A percentile compares a stretch with the other conserved stretches of the same genome.
phyloP scores from a whole-genome alignment of 345 rosid species.

The Excoecaria cochinchinensis region DNA sequence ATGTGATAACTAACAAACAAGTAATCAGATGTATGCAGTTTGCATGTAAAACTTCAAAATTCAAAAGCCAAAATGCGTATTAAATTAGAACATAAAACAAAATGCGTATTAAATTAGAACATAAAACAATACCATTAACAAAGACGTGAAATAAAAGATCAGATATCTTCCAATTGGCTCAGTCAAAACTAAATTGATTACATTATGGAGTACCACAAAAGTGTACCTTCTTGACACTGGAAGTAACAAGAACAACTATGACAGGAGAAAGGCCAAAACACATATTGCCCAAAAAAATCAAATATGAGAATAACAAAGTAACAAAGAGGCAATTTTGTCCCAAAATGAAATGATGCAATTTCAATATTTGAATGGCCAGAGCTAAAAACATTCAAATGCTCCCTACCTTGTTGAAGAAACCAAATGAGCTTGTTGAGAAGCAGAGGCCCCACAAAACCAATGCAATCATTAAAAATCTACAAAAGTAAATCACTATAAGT shows the following conservation, averaged over 20 bases:
- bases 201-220: neutral
- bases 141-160: neutral
- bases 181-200: neutral
- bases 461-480: slow-evolving; percentile 76
- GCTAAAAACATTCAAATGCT: slow-evolving; percentile 9
- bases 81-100: neutral
- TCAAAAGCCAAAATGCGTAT: neutral
- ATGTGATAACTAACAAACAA: neutral
- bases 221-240: neutral
- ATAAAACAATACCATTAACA: neutral
- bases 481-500: slow-evolving; percentile 13
- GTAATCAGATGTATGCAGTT: neutral
- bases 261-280: neutral
- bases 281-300: neutral
- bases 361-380: slow-evolving; percentile 3
- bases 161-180: too few relatives aligned
- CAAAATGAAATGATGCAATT: slow-evolving; percentile 1
- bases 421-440: slow-evolving; percentile 79
- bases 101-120: neutral
- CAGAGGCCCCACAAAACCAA: slow-evolving; percentile 81
- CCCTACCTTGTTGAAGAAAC: slow-evolving; percentile 75
- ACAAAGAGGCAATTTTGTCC: neutral
- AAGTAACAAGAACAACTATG: neutral
- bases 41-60: neutral
- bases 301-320: neutral